phyloP scores from a whole-genome alignment of 2,329 filamentous ascomycete species.

The Didymella arachidicola region DNA sequence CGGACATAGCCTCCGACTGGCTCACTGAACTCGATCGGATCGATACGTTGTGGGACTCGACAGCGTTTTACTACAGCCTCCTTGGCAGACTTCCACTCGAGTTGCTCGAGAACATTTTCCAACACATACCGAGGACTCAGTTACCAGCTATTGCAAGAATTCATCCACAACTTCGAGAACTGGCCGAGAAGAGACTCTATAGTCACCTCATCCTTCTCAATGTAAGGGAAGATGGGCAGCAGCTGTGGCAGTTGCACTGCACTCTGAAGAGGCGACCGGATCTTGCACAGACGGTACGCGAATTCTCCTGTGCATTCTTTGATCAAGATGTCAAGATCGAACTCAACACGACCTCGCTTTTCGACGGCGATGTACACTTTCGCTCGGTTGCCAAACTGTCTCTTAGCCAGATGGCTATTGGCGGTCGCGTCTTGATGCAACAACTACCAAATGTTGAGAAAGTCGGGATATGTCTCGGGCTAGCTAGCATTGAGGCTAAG shows the following conservation, averaged over 20 bases:
- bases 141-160: neutral
- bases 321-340: neutral
- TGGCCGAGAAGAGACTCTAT: neutral
- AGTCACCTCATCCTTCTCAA: neutral
- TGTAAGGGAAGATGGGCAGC: too few species aligned
- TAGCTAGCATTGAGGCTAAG: too few species aligned
- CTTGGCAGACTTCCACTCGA: neutral
- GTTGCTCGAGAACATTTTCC: neutral
- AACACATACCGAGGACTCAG: neutral
- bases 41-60: neutral
- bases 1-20: neutral
- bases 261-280: neutral
- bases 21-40: conserved; percentile 5
- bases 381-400: neutral
- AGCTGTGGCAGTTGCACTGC: neutral
- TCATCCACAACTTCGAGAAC: neutral
- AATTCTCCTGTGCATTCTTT: neutral
- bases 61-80: neutral
- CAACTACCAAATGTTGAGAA: neutral
- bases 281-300: neutral
- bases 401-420: neutral
- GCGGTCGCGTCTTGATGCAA: neutral
- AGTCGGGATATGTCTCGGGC: neutral
- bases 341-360: neutral
- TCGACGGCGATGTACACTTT: neutral